A percentile compares a stretch with the other conserved stretches of the same genome.
Conservation (phyloP, 2,329 filamentous ascomycete species). For the Raffaelea albimanens region DNA sequence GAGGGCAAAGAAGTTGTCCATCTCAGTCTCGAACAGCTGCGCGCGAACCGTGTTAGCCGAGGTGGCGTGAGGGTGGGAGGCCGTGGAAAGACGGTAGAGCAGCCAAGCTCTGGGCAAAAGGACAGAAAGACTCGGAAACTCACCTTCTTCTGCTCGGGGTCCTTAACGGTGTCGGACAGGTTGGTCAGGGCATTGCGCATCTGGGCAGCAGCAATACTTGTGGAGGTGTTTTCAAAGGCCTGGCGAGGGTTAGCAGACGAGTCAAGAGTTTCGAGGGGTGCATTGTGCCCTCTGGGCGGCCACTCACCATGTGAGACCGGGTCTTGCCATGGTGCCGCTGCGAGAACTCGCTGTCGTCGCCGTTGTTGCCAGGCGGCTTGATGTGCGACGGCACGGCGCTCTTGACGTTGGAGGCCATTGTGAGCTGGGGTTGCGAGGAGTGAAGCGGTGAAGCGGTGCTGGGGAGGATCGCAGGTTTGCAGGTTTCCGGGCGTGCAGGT, state of each 20-base stretch:
- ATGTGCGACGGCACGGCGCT: slow-evolving; percentile 77
- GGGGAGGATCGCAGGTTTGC: background rate
- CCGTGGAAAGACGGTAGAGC: too few species aligned
- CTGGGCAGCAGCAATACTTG: slow-evolving; percentile 93
- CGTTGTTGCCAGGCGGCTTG: slow-evolving; percentile 46
- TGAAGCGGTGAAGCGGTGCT: background rate
- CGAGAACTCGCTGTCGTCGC: slow-evolving; percentile 39
- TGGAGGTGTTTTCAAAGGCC: slow-evolving; percentile 99
- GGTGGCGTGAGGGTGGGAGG: too few species aligned
- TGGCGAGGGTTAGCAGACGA: slow-evolving; percentile 26
- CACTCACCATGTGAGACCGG: slow-evolving; percentile 71
- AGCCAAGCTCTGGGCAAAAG: too few species aligned
- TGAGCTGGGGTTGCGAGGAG: slow-evolving; percentile 12
- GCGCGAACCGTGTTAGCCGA: background rate
- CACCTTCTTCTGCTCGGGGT: slow-evolving; percentile 78
- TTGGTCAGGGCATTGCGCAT: slow-evolving; percentile 97
- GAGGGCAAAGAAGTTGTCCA: slow-evolving; percentile 99
- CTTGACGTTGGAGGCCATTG: slow-evolving; percentile 63
- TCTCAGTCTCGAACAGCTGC: slow-evolving; percentile 93
- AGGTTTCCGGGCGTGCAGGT: too few species aligned
- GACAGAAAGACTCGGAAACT: background rate
- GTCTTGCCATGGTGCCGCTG: slow-evolving; percentile 75
- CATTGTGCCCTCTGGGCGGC: too few species aligned
- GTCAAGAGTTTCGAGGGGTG: too few species aligned
- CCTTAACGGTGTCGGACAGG: slow-evolving; percentile 80